phyloP scores from a whole-genome alignment of 2,329 filamentous ascomycete genomes.

The Penicillium sp. region DNA sequence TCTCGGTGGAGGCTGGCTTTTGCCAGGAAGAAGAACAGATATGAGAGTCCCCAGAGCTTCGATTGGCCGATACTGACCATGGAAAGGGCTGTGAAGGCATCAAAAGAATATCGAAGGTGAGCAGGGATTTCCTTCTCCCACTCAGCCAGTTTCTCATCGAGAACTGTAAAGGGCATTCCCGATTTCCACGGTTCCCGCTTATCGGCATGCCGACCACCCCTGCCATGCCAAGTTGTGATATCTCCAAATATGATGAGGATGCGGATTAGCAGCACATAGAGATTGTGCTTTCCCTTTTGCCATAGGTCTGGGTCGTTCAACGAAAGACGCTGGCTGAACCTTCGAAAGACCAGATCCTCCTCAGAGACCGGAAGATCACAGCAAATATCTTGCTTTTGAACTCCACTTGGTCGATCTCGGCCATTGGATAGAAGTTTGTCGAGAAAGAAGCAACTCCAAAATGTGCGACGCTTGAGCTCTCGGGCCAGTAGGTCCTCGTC shows the following conservation, averaged over 20 bases:
- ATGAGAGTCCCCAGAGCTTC: constrained; percentile 6
- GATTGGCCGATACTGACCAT: constrained; percentile 3
- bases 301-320: not conserved
- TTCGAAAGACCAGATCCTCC: constrained; percentile 11
- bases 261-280: constrained; percentile 3
- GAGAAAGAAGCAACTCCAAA: constrained; percentile 14
- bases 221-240: constrained; percentile 9
- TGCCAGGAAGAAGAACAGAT: constrained; percentile 11
- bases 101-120: constrained; percentile 9
- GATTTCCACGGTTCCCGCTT: not conserved
- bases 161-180: constrained; percentile 9
- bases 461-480: constrained; percentile 11
- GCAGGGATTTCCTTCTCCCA: constrained; percentile 3
- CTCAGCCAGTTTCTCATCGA: constrained; percentile 1
- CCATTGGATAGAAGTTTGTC: constrained; percentile 11
- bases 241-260: constrained; percentile 7
- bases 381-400: constrained; percentile 6
- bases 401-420: constrained; percentile 11
- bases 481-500: not conserved
- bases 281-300: not conserved
- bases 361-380: constrained; percentile 9
- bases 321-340: not conserved
- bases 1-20: constrained; percentile 10
- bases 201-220: constrained; percentile 11
- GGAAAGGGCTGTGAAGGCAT: constrained; percentile 1